These are phyloP conservation scores for Xylaria longipes DNA, from an alignment of 495 filamentous ascomycete genomes.

Conservation along the genomic window DNA sequence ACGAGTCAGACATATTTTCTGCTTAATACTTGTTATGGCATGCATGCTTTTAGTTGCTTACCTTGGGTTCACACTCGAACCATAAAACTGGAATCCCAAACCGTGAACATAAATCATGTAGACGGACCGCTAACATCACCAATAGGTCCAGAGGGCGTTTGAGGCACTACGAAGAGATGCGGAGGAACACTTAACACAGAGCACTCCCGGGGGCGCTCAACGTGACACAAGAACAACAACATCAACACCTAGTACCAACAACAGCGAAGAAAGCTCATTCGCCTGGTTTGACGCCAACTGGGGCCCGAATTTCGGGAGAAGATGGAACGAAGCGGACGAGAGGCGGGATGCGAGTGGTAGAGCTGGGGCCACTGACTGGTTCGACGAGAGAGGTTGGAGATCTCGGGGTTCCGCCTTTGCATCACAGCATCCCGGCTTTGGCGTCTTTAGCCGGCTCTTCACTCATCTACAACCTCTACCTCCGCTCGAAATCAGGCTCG, in stretches of 20 bases:
- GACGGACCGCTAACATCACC: neutral
- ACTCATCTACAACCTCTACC: neutral
- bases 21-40: neutral
- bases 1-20: neutral
- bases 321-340: neutral
- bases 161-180: neutral
- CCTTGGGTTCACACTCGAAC: neutral
- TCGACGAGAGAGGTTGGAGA: constrained; percentile 13
- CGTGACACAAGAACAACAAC: neutral
- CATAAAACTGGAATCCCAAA: neutral
- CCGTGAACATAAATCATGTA: neutral
- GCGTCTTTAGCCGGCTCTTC: neutral
- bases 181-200: neutral
- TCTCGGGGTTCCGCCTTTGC: neutral
- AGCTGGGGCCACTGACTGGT: neutral
- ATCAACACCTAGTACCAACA: neutral
- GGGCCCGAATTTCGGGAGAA: neutral
- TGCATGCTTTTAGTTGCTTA: neutral
- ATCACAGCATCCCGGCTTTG: constrained; percentile 3
- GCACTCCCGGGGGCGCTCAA: neutral
- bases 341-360: neutral
- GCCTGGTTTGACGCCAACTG: constrained; percentile 11
- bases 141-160: constrained; percentile 5
- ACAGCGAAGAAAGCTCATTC: neutral
- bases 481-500: neutral